A percentile compares a stretch with the other conserved stretches of the same genome.
Evolutionary conservation across 2,329 filamentous ascomycete species (phyloP).

Genomic region (Penicillium sp.): DNA sequence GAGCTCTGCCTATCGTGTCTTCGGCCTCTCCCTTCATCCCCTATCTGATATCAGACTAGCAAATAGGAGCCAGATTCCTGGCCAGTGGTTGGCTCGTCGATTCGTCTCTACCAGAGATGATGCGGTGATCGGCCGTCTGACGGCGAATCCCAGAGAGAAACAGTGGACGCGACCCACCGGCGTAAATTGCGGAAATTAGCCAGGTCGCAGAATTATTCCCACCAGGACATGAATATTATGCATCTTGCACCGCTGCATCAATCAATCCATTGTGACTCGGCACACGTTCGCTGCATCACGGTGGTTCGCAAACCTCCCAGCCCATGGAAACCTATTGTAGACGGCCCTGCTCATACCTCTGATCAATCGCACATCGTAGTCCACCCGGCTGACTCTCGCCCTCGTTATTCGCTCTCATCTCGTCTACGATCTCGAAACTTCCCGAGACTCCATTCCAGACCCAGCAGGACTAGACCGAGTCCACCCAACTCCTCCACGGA

Average conservation of each 20-base stretch:
- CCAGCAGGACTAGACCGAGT: not conserved
- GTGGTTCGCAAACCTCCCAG: not conserved
- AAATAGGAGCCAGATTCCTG: too few relatives aligned
- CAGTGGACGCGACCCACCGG: slow-evolving; percentile 5
- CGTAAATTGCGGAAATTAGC: slow-evolving; percentile 10
- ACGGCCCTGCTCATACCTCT: not conserved
- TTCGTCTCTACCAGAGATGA: not conserved
- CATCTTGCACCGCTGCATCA: not conserved
- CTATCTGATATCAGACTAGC: slow-evolving; percentile 11
- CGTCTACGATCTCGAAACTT: slow-evolving; percentile 6
- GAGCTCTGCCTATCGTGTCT: too few relatives aligned
- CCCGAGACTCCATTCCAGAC: not conserved
- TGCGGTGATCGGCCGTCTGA: slow-evolving; percentile 7
- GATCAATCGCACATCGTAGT: not conserved
- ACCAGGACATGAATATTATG: slow-evolving; percentile 1
- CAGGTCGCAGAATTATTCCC: not conserved
- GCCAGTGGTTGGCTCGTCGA: not conserved
- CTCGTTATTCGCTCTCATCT: not conserved
- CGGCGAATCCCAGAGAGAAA: slow-evolving; percentile 7
- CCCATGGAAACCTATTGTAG: too few relatives aligned
- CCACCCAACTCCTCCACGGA: not conserved
- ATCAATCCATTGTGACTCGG: slow-evolving; percentile 7
- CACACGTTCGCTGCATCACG: not conserved
- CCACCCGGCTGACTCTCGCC: not conserved
- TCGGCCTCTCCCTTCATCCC: too few relatives aligned